Conservation (phyloP, 2,329 filamentous ascomycete genomes). For the Volutella citrinella region DNA sequence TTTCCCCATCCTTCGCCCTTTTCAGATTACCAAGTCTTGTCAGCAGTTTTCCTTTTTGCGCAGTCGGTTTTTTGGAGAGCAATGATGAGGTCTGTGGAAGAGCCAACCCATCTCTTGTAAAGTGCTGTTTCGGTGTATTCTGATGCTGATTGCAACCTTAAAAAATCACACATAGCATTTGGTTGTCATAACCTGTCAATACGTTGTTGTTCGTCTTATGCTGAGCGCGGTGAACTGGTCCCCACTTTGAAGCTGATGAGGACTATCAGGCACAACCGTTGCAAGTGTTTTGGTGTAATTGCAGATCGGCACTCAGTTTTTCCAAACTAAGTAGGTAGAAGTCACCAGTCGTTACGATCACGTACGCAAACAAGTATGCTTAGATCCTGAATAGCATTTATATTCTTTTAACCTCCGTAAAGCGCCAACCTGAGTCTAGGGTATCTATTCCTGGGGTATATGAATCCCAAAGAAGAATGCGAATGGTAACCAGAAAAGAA, state of each 20-base stretch:
- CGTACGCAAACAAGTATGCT: too few relatives aligned
- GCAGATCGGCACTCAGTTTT: too few relatives aligned
- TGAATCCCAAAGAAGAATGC: not conserved
- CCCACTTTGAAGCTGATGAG: too few relatives aligned
- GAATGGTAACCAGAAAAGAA: conserved; percentile 6
- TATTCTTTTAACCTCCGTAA: too few relatives aligned
- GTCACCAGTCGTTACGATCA: too few relatives aligned
- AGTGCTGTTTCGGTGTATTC: conserved; percentile 23
- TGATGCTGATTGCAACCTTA: conserved; percentile 23
- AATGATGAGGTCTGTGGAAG: conserved; percentile 14
- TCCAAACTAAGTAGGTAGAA: too few relatives aligned
- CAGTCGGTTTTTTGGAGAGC: conserved; percentile 11
- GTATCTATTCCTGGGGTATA: conserved; percentile 5
- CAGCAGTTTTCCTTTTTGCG: conserved; percentile 8
- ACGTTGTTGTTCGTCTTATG: too few relatives aligned
- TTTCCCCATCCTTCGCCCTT: conserved; percentile 14
- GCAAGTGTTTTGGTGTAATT: too few relatives aligned
- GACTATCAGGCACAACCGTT: too few relatives aligned
- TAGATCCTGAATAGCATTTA: too few relatives aligned
- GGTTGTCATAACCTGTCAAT: conserved; percentile 15
- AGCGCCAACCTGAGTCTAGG: conserved; percentile 6
- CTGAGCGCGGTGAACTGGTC: too few relatives aligned
- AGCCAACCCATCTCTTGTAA: conserved; percentile 14
- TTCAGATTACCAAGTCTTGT: conserved; percentile 12
- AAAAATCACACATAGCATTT: conserved; percentile 28